Evolutionary conservation across 2,329 filamentous ascomycete genomes (phyloP).

Genomic region (Myriosclerotinia curreyana): DNA sequence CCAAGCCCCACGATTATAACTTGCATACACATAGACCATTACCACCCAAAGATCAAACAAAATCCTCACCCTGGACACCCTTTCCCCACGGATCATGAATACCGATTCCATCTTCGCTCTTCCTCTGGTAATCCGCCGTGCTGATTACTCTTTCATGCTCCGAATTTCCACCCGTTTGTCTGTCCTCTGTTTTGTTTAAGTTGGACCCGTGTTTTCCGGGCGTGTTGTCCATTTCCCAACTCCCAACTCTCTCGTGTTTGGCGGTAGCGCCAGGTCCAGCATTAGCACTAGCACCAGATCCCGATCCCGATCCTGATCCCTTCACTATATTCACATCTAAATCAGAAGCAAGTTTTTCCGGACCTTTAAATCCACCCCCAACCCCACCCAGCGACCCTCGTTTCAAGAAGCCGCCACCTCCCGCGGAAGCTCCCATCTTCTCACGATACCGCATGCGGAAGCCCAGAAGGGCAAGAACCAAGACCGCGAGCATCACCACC

Average conservation of each 20-base stretch:
- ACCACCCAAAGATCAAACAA: conserved; percentile 33
- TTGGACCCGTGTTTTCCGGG: conserved; percentile 15
- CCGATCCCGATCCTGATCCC: conserved; percentile 32
- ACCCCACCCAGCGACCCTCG: conserved; percentile 20
- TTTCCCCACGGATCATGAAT: conserved; percentile 34
- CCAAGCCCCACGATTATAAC: too few species aligned
- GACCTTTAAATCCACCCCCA: conserved; percentile 37
- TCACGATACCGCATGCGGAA: conserved; percentile 30
- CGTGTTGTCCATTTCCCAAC: conserved; percentile 37
- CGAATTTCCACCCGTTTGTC: conserved; percentile 26
- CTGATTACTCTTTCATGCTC: conserved; percentile 28
- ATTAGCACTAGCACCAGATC: conserved; percentile 26
- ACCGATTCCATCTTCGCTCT: conserved; percentile 34
- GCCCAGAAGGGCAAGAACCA: conserved; percentile 30
- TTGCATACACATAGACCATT: too few species aligned
- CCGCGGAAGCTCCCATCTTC: conserved; percentile 9
- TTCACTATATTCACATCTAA: conserved; percentile 34
- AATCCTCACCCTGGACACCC: conserved; percentile 34
- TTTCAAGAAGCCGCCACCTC: conserved; percentile 22
- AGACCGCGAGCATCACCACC: conserved; percentile 22
- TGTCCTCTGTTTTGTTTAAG: conserved; percentile 31
- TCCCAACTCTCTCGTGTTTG: conserved; percentile 38
- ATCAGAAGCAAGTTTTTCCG: conserved; percentile 36
- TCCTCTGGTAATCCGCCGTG: conserved; percentile 30
- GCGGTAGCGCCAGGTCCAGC: conserved; percentile 29